Conservation (phyloP, 2,329 filamentous ascomycete species). For the Phaeosphaeriaceae sp. region DNA sequence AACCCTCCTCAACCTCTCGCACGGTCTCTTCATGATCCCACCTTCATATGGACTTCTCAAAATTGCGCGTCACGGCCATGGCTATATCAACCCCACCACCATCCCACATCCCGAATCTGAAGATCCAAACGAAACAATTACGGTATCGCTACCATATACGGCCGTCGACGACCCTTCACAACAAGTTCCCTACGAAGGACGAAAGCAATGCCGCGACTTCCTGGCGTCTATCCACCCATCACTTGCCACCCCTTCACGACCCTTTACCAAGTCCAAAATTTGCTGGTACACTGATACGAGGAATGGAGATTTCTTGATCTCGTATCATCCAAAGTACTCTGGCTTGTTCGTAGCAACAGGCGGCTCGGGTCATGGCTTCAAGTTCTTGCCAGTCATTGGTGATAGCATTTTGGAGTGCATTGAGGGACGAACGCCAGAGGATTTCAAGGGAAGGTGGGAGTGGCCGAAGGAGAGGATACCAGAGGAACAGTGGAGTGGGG, state of each 20-base stretch:
- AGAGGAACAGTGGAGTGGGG: slow-evolving; percentile 45
- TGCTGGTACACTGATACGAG: slow-evolving; percentile 67
- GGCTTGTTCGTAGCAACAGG: slow-evolving; percentile 66
- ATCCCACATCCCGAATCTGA: slow-evolving; percentile 57
- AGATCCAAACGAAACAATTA: slow-evolving; percentile 45
- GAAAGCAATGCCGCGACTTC: slow-evolving; percentile 40
- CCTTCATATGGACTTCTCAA: slow-evolving; percentile 59
- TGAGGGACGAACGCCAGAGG: slow-evolving; percentile 48
- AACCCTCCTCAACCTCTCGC: slow-evolving; percentile 74
- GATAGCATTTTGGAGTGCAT: slow-evolving; percentile 62
- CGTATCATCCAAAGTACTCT: slow-evolving; percentile 58
- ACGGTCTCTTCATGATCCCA: slow-evolving; percentile 77
- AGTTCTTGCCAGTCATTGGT: slow-evolving; percentile 66
- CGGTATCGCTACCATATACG: slow-evolving; percentile 58
- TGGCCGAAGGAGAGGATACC: slow-evolving; percentile 54
- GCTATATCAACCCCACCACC: slow-evolving; percentile 56
- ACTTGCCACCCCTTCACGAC: slow-evolving; percentile 44
- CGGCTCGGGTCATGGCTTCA: slow-evolving; percentile 68
- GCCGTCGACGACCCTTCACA: slow-evolving; percentile 57
- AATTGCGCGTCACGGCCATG: slow-evolving; percentile 59
- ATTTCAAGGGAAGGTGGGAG: slow-evolving; percentile 69
- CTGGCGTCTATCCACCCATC: slow-evolving; percentile 37
- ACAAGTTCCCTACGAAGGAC: slow-evolving; percentile 42
- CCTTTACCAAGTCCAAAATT: slow-evolving; percentile 56
- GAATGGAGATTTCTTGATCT: slow-evolving; percentile 63